Percentiles rank a stretch among this genome's conserved stretches.
Conservation (phyloP, 495 filamentous ascomycete species). For the Trichoderma gamsii region DNA sequence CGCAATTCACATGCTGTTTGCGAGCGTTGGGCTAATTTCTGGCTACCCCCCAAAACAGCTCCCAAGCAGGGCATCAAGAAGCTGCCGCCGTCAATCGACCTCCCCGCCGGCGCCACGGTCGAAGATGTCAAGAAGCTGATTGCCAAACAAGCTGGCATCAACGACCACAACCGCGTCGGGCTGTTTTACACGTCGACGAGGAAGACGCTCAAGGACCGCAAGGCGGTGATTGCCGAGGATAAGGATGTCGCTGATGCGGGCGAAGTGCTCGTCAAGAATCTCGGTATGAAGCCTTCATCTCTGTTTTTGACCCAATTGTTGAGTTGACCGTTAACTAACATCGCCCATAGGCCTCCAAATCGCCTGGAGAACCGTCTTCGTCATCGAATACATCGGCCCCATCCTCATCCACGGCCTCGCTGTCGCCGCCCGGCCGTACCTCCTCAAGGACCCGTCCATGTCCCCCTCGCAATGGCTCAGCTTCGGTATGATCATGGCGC, state of each 20-base stretch:
- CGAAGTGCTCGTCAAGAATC: constrained; percentile 83
- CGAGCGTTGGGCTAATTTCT: not conserved
- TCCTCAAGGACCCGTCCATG: constrained; percentile 42
- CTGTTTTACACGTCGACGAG: constrained; percentile 66
- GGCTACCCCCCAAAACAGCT: constrained; percentile 16
- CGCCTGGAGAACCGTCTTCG: constrained; percentile 86
- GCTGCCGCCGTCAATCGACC: constrained; percentile 60
- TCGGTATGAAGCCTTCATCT: constrained; percentile 53
- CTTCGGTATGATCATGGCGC: constrained; percentile 62
- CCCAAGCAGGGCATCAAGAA: constrained; percentile 59
- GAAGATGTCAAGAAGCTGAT: constrained; percentile 50
- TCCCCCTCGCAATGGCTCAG: constrained; percentile 64
- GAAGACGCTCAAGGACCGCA: constrained; percentile 53
- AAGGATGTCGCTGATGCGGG: constrained; percentile 61
- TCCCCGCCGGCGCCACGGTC: constrained; percentile 53
- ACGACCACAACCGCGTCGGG: constrained; percentile 58
- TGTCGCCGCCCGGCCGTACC: constrained; percentile 63
- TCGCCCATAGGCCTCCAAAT: constrained; percentile 70
- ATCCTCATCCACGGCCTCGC: constrained; percentile 71
- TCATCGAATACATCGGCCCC: constrained; percentile 94
- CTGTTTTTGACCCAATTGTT: constrained; percentile 1
- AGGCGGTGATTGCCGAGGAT: constrained; percentile 49
- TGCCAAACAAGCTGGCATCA: constrained; percentile 37
- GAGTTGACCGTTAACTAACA: constrained; percentile 8
- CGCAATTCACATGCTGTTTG: not conserved